Percentiles rank a stretch among this genome's conserved stretches.
Evolutionary conservation across 2,329 filamentous ascomycete species (phyloP).

Genomic region (Chaetomium olivaceum): DNA sequence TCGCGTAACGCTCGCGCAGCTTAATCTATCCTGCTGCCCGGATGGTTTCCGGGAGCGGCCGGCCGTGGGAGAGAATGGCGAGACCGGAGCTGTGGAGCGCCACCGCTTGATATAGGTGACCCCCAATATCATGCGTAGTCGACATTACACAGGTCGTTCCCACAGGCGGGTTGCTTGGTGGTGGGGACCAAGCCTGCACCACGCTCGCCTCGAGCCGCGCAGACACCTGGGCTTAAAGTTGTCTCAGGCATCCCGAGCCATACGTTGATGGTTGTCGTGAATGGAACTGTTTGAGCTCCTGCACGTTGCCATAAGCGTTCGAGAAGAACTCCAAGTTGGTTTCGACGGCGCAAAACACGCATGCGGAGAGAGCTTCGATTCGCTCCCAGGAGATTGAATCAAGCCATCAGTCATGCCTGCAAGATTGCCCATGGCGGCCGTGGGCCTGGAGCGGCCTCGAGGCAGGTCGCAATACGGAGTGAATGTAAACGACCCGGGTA

Average conservation of each 20-base stretch:
- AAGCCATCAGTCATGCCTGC: constrained; percentile 23
- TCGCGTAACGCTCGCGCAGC: constrained; percentile 5
- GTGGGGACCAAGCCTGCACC: constrained; percentile 19
- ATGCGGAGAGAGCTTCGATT: constrained; percentile 21
- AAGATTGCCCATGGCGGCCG: constrained; percentile 23
- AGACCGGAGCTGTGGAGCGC: constrained; percentile 14
- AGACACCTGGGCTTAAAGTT: constrained; percentile 9
- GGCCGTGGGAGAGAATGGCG: constrained; percentile 4
- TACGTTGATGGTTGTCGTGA: constrained; percentile 1
- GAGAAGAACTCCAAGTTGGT: constrained; percentile 14
- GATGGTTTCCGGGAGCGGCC: constrained; percentile 20
- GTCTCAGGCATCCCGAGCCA: constrained; percentile 12
- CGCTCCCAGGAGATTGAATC: constrained; percentile 25
- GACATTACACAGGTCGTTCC: constrained; percentile 9
- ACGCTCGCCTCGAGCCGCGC: constrained; percentile 24
- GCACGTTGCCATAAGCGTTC: constrained; percentile 27
- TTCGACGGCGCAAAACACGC: constrained; percentile 10
- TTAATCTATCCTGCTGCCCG: constrained; percentile 2
- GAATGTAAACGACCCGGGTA: constrained; percentile 6
- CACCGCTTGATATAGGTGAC: constrained; percentile 13
- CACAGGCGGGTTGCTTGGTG: constrained; percentile 9
- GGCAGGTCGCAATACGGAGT: neutral
- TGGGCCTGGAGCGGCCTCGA: neutral
- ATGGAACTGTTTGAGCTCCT: constrained; percentile 22
- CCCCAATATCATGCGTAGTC: constrained; percentile 23